phyloP scores from a whole-genome alignment of 352 stramenopile genomes.

The Phytophthora meadii region DNA sequence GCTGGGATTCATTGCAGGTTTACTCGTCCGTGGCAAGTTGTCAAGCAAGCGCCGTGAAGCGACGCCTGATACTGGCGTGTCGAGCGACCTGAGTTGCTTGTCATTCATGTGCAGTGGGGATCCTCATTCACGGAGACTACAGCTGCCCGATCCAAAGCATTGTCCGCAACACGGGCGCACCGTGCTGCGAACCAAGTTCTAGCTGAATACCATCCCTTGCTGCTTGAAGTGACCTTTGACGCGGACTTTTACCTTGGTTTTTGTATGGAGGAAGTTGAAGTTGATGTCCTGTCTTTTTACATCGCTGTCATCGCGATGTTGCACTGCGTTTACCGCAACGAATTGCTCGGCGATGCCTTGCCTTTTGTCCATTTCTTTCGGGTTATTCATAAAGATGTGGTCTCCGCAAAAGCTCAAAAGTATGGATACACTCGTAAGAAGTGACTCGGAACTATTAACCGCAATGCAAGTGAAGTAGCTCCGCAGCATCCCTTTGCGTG shows the following conservation, averaged over 20 bases:
- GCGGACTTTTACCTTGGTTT: constrained; percentile 1
- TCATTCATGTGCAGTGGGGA: constrained; percentile 7
- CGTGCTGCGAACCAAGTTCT: constrained; percentile 7
- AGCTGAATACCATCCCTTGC: constrained; percentile 12
- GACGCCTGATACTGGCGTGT: constrained; percentile 31
- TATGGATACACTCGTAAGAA: no score
- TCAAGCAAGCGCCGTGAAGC: constrained; percentile 2
- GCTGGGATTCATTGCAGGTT: no score
- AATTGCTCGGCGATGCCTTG: no score
- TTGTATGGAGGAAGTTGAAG: constrained; percentile 24
- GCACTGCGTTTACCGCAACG: neutral
- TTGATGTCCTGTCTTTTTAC: constrained; percentile 2
- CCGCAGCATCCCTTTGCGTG: neutral
- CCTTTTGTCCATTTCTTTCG: neutral
- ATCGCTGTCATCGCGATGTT: constrained; percentile 4
- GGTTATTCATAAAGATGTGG: neutral
- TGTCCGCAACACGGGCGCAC: constrained; percentile 16
- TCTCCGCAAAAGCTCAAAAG: neutral
- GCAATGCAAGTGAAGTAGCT: neutral
- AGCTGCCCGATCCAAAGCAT: neutral
- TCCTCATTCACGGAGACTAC: neutral
- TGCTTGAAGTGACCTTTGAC: constrained; percentile 21
- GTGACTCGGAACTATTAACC: neutral
- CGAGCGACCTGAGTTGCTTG: constrained; percentile 9
- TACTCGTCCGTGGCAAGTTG: neutral